These are phyloP conservation scores for Rhizopus sp. DNA, from an alignment of 371 early-diverging fungal species.

Conservation along the genomic window DNA sequence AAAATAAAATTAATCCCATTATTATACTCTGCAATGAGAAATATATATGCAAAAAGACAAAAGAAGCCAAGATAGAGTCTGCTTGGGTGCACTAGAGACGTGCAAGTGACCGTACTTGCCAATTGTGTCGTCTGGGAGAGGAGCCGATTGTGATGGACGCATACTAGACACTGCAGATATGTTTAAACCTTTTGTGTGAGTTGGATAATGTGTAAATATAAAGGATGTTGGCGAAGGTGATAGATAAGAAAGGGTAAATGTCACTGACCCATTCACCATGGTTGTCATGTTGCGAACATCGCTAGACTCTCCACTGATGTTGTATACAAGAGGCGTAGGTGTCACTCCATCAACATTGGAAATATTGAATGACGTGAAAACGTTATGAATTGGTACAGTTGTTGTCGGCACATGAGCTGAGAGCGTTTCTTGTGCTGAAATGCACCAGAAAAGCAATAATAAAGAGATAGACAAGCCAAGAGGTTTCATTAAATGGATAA, in stretches of 20 bases:
- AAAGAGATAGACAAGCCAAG: too few species aligned
- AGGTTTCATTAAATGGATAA: too few species aligned
- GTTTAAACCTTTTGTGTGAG: constrained; percentile 21
- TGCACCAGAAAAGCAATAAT: background rate
- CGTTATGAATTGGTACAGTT: background rate
- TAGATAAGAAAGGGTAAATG: constrained; percentile 5
- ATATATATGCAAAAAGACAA: background rate
- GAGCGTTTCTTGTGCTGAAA: background rate
- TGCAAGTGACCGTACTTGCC: constrained; percentile 46
- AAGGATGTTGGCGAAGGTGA: constrained; percentile 35
- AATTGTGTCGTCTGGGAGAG: constrained; percentile 46
- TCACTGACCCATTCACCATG: background rate
- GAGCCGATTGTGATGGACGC: constrained; percentile 42
- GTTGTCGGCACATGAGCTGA: background rate
- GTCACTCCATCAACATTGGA: background rate
- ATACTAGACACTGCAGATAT: constrained; percentile 30
- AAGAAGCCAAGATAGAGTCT: background rate
- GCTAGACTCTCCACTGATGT: background rate
- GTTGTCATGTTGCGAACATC: constrained; percentile 1
- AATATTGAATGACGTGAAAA: background rate
- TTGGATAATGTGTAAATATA: constrained; percentile 37
- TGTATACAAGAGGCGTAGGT: background rate
- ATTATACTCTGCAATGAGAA: background rate
- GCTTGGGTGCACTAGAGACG: constrained; percentile 26
- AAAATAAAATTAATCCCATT: too few species aligned